These are phyloP conservation scores for Mucor velutinosus DNA, from an alignment of 371 early-diverging fungal species.

Conservation along the genomic window DNA sequence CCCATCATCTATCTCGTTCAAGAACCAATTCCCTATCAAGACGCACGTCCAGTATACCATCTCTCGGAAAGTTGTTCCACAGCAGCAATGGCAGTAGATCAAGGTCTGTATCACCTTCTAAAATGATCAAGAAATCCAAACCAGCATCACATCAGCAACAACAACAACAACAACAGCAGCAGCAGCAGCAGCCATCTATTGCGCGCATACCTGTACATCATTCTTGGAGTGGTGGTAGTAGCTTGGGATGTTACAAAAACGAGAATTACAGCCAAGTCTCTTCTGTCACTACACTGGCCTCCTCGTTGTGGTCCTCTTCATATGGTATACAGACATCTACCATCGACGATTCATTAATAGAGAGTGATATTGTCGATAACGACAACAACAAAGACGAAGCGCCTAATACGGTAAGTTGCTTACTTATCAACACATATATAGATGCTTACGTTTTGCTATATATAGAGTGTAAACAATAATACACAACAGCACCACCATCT, in stretches of 20 bases:
- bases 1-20: conserved; percentile 20
- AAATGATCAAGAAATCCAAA: conserved; percentile 8
- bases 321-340: not conserved
- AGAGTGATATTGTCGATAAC: not conserved
- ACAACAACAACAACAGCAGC: not conserved
- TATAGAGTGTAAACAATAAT: not conserved
- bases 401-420: not conserved
- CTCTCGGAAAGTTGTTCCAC: conserved; percentile 38
- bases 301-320: conserved; percentile 1
- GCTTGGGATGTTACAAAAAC: not conserved
- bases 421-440: not conserved
- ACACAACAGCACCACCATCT: not conserved
- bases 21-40: conserved; percentile 27
- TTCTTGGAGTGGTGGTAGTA: conserved; percentile 6
- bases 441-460: not conserved
- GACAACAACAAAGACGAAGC: not conserved
- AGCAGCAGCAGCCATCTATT: not conserved
- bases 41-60: conserved; percentile 30
- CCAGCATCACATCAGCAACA: not conserved
- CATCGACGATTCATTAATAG: not conserved
- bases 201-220: conserved; percentile 6
- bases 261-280: not conserved
- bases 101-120: conserved; percentile 20
- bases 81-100: conserved; percentile 4
- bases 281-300: not conserved